A percentile compares a stretch with the other conserved stretches of the same genome.
Conservation (phyloP, 805 yeast species). For the Candida gorgasii region DNA sequence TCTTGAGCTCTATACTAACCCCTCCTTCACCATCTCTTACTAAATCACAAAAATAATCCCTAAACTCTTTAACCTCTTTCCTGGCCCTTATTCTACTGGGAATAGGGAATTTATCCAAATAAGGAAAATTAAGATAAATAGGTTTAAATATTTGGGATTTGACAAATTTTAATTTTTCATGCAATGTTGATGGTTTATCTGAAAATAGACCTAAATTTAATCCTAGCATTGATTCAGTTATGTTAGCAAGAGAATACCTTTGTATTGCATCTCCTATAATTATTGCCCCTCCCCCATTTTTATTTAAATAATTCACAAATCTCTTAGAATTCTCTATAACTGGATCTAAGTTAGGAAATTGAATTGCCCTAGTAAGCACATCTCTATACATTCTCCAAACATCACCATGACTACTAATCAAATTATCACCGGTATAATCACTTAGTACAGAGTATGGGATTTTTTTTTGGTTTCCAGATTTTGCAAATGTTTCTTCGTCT, state of each 20-base stretch:
- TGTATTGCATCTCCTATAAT: constrained; percentile 40
- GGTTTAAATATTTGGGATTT: constrained; percentile 58
- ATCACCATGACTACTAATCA: constrained; percentile 58
- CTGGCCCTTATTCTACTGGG: constrained; percentile 48
- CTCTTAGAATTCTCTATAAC: constrained; percentile 38
- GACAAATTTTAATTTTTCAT: constrained; percentile 40
- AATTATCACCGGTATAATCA: constrained; percentile 59
- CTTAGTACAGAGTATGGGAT: constrained; percentile 57
- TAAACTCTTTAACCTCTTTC: constrained; percentile 42
- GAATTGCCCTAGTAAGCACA: constrained; percentile 48
- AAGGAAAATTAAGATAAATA: constrained; percentile 55
- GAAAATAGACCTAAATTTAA: constrained; percentile 44
- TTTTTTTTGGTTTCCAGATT: constrained; percentile 61
- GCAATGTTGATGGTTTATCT: constrained; percentile 31
- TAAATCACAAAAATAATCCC: constrained; percentile 33
- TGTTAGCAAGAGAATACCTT: constrained; percentile 47
- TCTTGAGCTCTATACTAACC: constrained; percentile 43
- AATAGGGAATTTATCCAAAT: constrained; percentile 50
- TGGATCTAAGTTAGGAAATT: constrained; percentile 45
- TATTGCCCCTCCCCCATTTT: constrained; percentile 8
- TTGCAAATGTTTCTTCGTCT: constrained; percentile 52
- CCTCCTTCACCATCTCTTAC: constrained; percentile 34
- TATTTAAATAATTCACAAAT: constrained; percentile 3
- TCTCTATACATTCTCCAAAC: constrained; percentile 52
- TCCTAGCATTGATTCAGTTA: constrained; percentile 52